Conservation (phyloP, 2,329 filamentous ascomycete species). For the Fusarium torreyae region DNA sequence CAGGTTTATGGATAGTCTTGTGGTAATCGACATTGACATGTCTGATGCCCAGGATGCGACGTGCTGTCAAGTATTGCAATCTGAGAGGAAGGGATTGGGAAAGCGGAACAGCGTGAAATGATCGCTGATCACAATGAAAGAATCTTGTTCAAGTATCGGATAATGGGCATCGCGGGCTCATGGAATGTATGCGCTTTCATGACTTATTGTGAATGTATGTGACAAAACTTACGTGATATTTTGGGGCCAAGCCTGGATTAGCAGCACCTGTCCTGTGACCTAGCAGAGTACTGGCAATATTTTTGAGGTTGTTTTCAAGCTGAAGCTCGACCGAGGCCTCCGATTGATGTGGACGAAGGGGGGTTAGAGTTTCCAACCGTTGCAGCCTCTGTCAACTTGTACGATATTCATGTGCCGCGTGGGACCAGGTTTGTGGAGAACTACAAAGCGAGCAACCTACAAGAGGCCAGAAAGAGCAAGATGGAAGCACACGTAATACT, state of each 20-base stretch:
- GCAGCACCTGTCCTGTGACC: not conserved
- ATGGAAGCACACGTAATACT: conserved; percentile 43
- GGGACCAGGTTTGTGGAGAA: conserved; percentile 14
- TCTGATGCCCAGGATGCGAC: conserved; percentile 26
- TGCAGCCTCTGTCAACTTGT: not conserved
- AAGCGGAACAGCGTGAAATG: conserved; percentile 34
- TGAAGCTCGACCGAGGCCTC: not conserved
- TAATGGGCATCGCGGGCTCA: conserved; percentile 37
- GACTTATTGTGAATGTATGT: conserved; percentile 5
- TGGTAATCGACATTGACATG: conserved; percentile 18
- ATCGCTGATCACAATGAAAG: conserved; percentile 38
- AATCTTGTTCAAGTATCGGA: conserved; percentile 48
- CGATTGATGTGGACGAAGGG: not conserved
- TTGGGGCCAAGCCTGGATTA: no score
- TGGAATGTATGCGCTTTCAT: conserved; percentile 24
- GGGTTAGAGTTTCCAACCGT: not conserved
- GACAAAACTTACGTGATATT: not conserved
- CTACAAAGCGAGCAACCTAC: conserved; percentile 11
- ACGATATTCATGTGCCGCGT: not conserved
- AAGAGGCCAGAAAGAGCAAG: conserved; percentile 4
- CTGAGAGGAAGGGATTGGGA: conserved; percentile 23
- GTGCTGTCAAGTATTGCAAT: conserved; percentile 15
- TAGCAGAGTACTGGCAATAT: not conserved
- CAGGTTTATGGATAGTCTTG: not conserved
- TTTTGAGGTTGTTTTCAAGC: not conserved